Evolutionary conservation across 495 filamentous ascomycete species (phyloP).

Genomic region (Tuber umbilicatum): DNA sequence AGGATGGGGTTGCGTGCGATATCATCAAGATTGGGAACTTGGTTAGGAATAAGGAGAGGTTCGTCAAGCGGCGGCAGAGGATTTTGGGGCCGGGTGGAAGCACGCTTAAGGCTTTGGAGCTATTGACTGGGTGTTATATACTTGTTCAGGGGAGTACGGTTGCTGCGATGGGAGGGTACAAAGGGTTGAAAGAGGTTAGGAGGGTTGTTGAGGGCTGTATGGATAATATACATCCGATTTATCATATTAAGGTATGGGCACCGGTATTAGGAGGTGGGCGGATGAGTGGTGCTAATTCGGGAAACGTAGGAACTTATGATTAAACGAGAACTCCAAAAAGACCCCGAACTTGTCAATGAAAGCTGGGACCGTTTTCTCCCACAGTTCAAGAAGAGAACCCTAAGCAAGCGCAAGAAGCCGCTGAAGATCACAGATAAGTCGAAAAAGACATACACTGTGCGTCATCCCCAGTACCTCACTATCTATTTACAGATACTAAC

Average conservation of each 20-base stretch:
- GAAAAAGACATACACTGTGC: slow-evolving; percentile 78
- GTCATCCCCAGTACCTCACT: slow-evolving; percentile 53
- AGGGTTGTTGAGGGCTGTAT: slow-evolving; percentile 91
- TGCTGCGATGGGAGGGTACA: slow-evolving; percentile 79
- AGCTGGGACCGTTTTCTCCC: slow-evolving; percentile 95
- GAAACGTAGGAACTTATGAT: slow-evolving; percentile 75
- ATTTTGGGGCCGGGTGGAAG: slow-evolving; percentile 78
- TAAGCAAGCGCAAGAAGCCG: slow-evolving; percentile 75
- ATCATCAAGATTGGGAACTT: slow-evolving; percentile 87
- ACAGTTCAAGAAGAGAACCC: slow-evolving; percentile 93
- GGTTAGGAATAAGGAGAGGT: slow-evolving; percentile 91
- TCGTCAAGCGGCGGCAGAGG: slow-evolving; percentile 89
- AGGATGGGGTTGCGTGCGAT: slow-evolving; percentile 83
- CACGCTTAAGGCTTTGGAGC: slow-evolving; percentile 87
- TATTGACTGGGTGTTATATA: slow-evolving; percentile 90
- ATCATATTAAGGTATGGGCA: slow-evolving; percentile 66
- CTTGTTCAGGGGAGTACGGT: slow-evolving; percentile 98
- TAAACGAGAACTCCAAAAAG: slow-evolving; percentile 94
- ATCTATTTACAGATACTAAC: slow-evolving; percentile 44
- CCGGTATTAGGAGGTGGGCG: not conserved
- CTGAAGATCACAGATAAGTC: slow-evolving; percentile 84
- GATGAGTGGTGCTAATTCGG: not conserved
- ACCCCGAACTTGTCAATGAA: slow-evolving; percentile 76
- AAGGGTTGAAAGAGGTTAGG: slow-evolving; percentile 87
- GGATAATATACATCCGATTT: slow-evolving; percentile 71